These are phyloP conservation scores for Gracilaria vermiculophylla DNA, from an alignment of 23 red algal species.

Conservation along the genomic window DNA sequence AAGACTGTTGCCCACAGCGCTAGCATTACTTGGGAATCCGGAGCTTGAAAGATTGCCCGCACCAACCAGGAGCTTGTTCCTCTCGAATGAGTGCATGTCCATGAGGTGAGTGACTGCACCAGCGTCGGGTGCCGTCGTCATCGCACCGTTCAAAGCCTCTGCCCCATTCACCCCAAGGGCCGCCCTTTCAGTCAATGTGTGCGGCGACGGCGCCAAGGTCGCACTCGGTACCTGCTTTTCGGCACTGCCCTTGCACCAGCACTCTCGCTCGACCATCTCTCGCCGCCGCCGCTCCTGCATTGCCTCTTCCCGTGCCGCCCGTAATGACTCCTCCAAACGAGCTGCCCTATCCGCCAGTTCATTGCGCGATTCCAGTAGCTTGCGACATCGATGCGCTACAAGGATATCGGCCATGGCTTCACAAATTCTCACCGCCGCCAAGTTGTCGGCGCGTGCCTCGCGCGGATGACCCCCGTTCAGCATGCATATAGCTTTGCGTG, in stretches of 20 bases:
- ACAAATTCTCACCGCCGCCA: slow-evolving; percentile 49
- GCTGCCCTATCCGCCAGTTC: not conserved
- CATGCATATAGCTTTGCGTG: slow-evolving; percentile 6
- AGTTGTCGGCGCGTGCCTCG: slow-evolving; percentile 50
- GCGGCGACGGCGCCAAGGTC: not conserved
- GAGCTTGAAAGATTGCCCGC: not conserved
- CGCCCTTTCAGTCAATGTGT: not conserved
- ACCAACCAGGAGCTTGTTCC: not conserved
- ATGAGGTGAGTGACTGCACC: no score
- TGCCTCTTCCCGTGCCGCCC: not conserved
- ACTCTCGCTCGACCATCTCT: not conserved
- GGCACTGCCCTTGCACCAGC: slow-evolving; percentile 29
- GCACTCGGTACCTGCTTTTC: not conserved
- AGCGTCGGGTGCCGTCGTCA: no score
- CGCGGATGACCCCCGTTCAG: slow-evolving; percentile 42
- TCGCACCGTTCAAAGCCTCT: no score
- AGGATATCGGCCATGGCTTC: slow-evolving; percentile 50
- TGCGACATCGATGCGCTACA: slow-evolving; percentile 7
- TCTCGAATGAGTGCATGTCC: not conserved
- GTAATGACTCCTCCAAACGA: not conserved
- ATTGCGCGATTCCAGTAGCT: slow-evolving; percentile 13
- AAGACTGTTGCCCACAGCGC: not conserved
- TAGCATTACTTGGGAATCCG: not conserved
- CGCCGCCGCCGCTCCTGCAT: not conserved
- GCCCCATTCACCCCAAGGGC: no score